phyloP scores from a whole-genome alignment of 371 early-diverging fungal species.

The Mortierella sp. region DNA sequence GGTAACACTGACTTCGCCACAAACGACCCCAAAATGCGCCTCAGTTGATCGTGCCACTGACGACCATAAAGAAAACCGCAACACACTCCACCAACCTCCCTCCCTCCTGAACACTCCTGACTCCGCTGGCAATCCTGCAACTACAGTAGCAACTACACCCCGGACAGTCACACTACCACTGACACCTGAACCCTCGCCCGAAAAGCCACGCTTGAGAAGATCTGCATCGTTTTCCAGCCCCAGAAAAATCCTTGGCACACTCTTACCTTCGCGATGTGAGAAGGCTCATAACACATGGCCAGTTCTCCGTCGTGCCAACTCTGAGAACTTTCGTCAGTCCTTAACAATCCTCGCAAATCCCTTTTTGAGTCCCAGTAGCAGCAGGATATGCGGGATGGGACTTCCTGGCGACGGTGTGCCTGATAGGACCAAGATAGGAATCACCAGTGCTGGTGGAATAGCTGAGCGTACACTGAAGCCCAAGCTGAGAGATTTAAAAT shows the following conservation, averaged over 20 bases:
- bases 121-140: not conserved
- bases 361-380: not conserved
- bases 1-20: not conserved
- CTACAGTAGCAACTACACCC: not conserved
- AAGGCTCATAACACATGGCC: conserved; percentile 4
- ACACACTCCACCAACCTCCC: not conserved
- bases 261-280: not conserved
- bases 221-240: not conserved
- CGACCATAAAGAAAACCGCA: not conserved
- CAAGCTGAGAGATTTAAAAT: not conserved
- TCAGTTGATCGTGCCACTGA: not conserved
- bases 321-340: not conserved
- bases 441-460: not conserved
- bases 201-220: not conserved
- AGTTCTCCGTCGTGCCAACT: not conserved
- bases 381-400: not conserved
- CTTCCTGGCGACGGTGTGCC: not conserved
- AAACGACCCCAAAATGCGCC: not conserved
- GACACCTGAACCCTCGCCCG: not conserved
- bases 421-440: not conserved
- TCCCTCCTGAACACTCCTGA: not conserved
- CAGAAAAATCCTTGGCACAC: not conserved
- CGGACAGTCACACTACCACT: not conserved
- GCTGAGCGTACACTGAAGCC: not conserved
- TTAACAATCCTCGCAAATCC: not conserved